A percentile compares a stretch with the other conserved stretches of the same genome.
Evolutionary conservation across 179 eudicot genomes (phyloP).

Genomic region (Spergularia azorica): DNA sequence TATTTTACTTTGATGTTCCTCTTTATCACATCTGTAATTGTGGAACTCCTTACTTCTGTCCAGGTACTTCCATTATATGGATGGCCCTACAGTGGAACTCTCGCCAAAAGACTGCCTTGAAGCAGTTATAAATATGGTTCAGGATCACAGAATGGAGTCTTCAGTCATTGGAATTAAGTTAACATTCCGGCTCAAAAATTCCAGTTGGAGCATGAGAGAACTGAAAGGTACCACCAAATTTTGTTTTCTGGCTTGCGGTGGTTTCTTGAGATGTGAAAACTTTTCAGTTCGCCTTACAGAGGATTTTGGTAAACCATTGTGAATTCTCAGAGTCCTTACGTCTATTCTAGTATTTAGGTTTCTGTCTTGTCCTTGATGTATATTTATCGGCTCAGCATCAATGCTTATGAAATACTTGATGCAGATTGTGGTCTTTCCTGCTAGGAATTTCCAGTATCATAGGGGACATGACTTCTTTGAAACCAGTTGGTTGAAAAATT

Average conservation of each 20-base stretch:
- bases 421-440: neutral
- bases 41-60: slow-evolving; percentile 1
- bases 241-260: neutral
- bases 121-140: slow-evolving; percentile 17
- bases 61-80: slow-evolving; percentile 93
- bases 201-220: neutral
- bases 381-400: neutral
- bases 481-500: neutral
- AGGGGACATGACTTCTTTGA: neutral
- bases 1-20: neutral
- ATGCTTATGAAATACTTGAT: neutral
- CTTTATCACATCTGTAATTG: neutral
- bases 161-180: neutral
- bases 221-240: neutral
- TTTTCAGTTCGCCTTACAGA: neutral
- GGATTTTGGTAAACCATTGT: neutral
- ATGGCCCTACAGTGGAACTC: slow-evolving; percentile 90
- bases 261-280: neutral
- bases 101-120: slow-evolving; percentile 39
- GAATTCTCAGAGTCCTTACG: neutral
- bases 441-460: neutral
- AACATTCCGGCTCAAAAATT: neutral
- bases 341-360: neutral
- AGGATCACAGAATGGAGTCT: neutral
- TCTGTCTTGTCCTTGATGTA: neutral